phyloP scores from a whole-genome alignment of 352 stramenopile species.

The Pythium dissotocum region DNA sequence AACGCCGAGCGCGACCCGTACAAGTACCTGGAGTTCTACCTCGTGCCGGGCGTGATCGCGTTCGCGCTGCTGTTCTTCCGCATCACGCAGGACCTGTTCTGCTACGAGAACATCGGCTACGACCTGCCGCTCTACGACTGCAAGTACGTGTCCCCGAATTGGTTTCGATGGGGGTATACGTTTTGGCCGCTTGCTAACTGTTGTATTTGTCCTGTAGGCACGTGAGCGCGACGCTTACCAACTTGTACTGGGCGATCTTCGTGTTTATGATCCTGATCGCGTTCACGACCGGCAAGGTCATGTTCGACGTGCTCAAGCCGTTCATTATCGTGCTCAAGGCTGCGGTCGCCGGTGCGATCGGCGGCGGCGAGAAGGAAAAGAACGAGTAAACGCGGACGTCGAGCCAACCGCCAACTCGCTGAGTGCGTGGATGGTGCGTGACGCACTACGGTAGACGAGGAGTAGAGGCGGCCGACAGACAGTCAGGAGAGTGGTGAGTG shows the following conservation, averaged over 20 bases:
- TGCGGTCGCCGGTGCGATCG: constrained; percentile 53
- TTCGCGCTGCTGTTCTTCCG: constrained; percentile 89
- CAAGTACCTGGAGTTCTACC: constrained; percentile 93
- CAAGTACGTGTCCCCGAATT: constrained; percentile 71
- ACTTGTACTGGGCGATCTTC: constrained; percentile 87
- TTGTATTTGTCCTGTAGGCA: constrained; percentile 41
- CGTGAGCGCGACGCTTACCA: constrained; percentile 82
- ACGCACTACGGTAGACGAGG: too few relatives aligned
- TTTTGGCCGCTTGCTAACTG: not conserved
- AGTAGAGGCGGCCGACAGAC: not conserved
- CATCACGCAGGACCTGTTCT: constrained; percentile 81
- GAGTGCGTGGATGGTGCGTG: too few relatives aligned
- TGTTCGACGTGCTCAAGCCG: constrained; percentile 82
- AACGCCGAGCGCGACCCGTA: constrained; percentile 97
- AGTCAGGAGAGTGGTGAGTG: not conserved
- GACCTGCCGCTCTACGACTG: constrained; percentile 89
- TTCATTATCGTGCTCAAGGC: constrained; percentile 72
- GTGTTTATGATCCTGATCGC: constrained; percentile 88
- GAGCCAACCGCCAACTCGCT: too few relatives aligned
- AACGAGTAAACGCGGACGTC: constrained; percentile 43
- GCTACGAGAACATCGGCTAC: constrained; percentile 84
- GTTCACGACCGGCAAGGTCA: constrained; percentile 80
- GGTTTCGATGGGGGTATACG: not conserved
- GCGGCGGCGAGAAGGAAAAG: constrained; percentile 54
- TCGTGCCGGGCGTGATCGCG: constrained; percentile 91